These are phyloP conservation scores for Abrus precatorius DNA, from an alignment of 306 rosid genomes.

Conservation along the genomic window DNA sequence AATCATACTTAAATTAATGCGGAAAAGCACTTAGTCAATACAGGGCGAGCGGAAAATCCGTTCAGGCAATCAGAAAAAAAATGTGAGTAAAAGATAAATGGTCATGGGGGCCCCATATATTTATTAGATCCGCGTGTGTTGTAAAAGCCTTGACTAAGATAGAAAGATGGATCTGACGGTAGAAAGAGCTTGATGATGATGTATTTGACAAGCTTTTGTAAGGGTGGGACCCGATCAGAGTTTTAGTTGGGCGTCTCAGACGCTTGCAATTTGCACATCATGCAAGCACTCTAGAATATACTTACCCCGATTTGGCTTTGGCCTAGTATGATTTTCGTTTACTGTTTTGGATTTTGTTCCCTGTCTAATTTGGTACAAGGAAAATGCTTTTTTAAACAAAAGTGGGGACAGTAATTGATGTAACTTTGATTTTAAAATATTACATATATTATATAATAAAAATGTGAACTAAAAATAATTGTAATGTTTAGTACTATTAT, in stretches of 20 bases:
- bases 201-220: neutral
- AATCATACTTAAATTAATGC: neutral
- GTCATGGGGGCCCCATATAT: conserved; percentile 11
- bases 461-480: no score
- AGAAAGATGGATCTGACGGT: conserved; percentile 33
- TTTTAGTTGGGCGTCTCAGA: neutral
- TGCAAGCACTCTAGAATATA: neutral
- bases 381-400: no score
- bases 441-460: no score
- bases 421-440: no score
- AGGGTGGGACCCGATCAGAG: conserved; percentile 17
- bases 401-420: no score
- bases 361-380: no score
- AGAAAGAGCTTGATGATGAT: neutral
- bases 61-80: neutral
- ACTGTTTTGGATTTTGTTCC: no score
- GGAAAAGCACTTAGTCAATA: conserved; percentile 23
- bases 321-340: neutral
- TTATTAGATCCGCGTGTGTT: neutral
- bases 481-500: no score
- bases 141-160: no score
- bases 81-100: neutral
- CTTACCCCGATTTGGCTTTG: neutral
- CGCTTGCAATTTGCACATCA: neutral
- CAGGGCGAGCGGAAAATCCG: conserved; percentile 11